Evolutionary conservation across 768 basidiomycete species (phyloP), one percentile per base, ranked within the genome.

Genomic region (Tephrocybe rancida): DNA sequence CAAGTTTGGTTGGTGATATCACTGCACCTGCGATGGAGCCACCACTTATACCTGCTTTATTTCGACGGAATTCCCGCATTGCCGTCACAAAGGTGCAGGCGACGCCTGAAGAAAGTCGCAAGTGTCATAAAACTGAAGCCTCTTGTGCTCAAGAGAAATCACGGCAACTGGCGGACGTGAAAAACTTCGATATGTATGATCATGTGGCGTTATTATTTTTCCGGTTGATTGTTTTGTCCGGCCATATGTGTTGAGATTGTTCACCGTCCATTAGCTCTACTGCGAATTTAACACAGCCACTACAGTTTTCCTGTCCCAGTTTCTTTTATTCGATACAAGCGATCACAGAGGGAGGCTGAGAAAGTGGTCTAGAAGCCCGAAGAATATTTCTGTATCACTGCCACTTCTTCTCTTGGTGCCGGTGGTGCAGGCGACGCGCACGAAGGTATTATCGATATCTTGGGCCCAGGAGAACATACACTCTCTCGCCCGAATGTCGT

Each of bases 351-450:
- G n/a, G n/a, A 30, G 29, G 29, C 13, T 6, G 13, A 30, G 29
- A 30, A 13, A 13, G 5, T 30, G 29, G 13, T 30, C 29, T 30
- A 30, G 7, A 30, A 30, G 29, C 29, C 29, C 13, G 13, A 13
- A 5, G 13, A 30, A 13, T 30, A 30, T 30, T 30, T 30, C 13
- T 30, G 29, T 13, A 30, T 30, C 29, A 30, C 29, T 13, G 7
- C 13, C 7, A 30, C 29, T 19, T 45, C 56, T 14, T 18, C 25
- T 14, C 29, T 55, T 22, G 57, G 42, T 2, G n/a, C 3, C 3
- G 57, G 57, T 5, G 38, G 48, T 1, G 55, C 57, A 3, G 57
- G 57, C 3, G 43, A 51, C 16, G 53, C 44, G 5, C 53, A 58
- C 24, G 14, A 24, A 11, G 57, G 29, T 3, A 14, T 27, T 5